Evolutionary conservation across 148 eudicot species (phyloP).

Genomic region (Mesembryanthemum crystallinum): DNA sequence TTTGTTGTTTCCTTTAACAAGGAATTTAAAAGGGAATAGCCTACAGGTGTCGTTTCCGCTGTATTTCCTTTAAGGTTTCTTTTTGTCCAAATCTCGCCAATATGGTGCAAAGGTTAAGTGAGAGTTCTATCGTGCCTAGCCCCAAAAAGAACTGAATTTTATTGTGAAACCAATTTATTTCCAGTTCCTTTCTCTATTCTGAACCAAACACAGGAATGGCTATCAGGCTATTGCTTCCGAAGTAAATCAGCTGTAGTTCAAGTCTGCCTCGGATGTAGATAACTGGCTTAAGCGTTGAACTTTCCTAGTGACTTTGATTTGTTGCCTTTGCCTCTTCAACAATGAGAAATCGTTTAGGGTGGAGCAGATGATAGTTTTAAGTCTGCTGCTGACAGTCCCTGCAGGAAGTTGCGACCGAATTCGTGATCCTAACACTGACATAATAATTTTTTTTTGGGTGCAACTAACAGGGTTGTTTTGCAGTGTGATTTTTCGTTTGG

Average conservation of each 20-base stretch:
- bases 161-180: background rate
- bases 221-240: background rate
- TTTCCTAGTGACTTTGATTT: too few species aligned
- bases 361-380: background rate
- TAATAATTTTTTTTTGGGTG: background rate
- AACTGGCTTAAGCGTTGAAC: background rate
- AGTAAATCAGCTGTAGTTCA: background rate
- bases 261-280: background rate
- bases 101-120: too few species aligned
- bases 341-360: background rate
- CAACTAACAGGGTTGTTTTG: background rate
- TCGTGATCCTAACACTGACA: constrained; percentile 16
- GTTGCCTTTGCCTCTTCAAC: background rate
- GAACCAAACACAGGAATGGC: background rate
- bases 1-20: too few species aligned
- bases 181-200: background rate
- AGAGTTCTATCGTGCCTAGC: too few species aligned
- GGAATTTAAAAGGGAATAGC: too few species aligned
- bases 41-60: too few species aligned
- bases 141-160: too few species aligned
- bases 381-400: background rate
- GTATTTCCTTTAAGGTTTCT: too few species aligned
- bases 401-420: too few species aligned
- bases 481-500: constrained; percentile 8
- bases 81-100: too few species aligned